Base-by-base conservation (phyloP, 1,284 basidiomycete species). In the Salmacisia buchloeana region DNA sequence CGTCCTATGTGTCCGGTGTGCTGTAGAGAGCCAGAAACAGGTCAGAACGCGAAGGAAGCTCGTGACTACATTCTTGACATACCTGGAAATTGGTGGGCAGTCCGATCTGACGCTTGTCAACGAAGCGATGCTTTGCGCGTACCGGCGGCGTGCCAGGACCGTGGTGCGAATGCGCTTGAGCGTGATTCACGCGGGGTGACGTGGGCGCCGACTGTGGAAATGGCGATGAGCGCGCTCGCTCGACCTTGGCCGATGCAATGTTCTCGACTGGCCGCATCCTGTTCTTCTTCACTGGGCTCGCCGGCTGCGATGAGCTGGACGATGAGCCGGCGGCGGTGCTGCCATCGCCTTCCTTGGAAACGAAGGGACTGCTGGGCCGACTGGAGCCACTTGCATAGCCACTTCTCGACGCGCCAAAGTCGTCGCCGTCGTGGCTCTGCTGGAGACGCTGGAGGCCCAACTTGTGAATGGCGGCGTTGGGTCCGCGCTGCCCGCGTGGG, bases 31-130 rank as follows among this genome's bases (percentile, higher is more conserved):
- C 18, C 7, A 38, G 18, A 18, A 18, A 38, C 9, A 2, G 41
- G 10, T 7, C 1, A 5, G 6, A 52, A 5, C 46, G 7, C 18
- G 5, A 6, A 52, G 29, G 6, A 21, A 52, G n/a, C 46, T 18
- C 21, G 31, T 54, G 36, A 12, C 12, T 38, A n/a, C 15, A 31
- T 31, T 54, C 49, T n/a, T n/a, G n/a, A n/a, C n/a, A n/a, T n/a
- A 54, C 49, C 49, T 54, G 25, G 49, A 54, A 54, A n/a, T 54
- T 54, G 31, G 49, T 54, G 10, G 49, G 49, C 4, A 54, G 49
- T 31, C 49, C 49, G 29, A 54, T 54, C 49, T 54, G 27, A n/a
- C 29, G 27, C 29, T 54, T 54, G 27, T 54, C 27, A 2, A 54
- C 49, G 49, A 54, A 7, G 5, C 49, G 31, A n/a, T 54, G 49